Base-by-base conservation (phyloP, 306 rosid species). In the Cicer pinnatifidum region DNA sequence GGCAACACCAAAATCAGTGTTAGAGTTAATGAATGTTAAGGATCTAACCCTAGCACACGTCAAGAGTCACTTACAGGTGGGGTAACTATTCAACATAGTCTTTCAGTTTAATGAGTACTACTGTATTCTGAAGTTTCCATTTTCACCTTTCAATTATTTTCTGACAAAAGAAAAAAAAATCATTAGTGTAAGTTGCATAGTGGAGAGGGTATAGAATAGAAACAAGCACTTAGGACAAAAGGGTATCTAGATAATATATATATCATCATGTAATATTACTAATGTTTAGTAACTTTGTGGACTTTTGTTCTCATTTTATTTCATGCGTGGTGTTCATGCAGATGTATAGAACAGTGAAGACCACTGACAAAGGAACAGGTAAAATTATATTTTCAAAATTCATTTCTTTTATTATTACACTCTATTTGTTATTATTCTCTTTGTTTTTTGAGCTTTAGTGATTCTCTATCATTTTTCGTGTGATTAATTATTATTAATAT, bases 261-360 rank as follows among this genome's bases (percentile, higher is more conserved):
- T 48, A 20, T 20, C 35, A 28, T 28, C 35, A 28, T 28, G 35
- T 28, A 28, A 28, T 28, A 28, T 28, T 28, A 28, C 35, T 28
- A 3, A 28, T 28, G 5, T 28, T 28, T 28, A 28, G 0, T 28
- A 28, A 52, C 80, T 59, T 75, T 80, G 81, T 69, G 82, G 88
- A 77, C 80, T 85, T 61, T 78, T 46, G 23, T 58, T 79, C 75
- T 78, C 50, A 40, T 77, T 61, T 68, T 83, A 11, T 37, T 45
- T 69, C 54, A 52, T 65, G 47, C 72, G 47, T 44, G 83, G 62
- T 80, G 82, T 72, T 87, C 90, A 86, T 90, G 97, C 97, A 95
- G 99, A 95, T 95, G 99, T 95, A 95, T 88, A 95, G 99, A 90
- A 95, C 99, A 80, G 99, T 95, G 93, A 95, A 91, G 91, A 88